phyloP scores from a whole-genome alignment of 768 basidiomycete species.

The Phylloporus sp. region DNA sequence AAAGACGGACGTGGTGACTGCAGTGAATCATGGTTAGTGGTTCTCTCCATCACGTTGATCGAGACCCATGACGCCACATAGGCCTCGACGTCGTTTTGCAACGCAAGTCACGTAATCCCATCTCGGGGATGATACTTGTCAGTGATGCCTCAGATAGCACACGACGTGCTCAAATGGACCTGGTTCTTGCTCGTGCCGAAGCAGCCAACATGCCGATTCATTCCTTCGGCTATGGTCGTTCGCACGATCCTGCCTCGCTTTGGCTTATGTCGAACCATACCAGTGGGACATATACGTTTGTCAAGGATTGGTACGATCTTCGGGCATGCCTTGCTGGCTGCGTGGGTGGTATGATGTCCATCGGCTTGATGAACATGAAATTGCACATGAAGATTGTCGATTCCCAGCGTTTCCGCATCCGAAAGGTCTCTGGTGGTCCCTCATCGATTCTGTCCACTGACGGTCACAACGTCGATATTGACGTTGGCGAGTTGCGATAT shows the following conservation, averaged over 20 bases:
- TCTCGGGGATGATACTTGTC: conserved; percentile 89
- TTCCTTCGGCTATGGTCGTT: conserved; percentile 93
- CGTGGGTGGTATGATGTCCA: conserved; percentile 95
- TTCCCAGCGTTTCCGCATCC: conserved; percentile 83
- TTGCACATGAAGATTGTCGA: conserved; percentile 94
- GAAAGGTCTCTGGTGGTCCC: conserved; percentile 91
- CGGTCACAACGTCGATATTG: conserved; percentile 92
- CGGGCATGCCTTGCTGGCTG: conserved; percentile 90
- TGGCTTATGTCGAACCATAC: conserved; percentile 99
- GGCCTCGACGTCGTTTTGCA: conserved; percentile 93
- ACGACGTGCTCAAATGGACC: conserved; percentile 94
- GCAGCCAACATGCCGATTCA: conserved; percentile 97
- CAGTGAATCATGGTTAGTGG: conserved; percentile 84
- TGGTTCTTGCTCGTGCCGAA: conserved; percentile 94
- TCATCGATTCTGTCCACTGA: conserved; percentile 84
- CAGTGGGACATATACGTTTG: conserved; percentile 94
- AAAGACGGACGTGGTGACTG: conserved; percentile 95
- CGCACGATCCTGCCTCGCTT: conserved; percentile 94
- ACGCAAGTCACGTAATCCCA: conserved; percentile 85
- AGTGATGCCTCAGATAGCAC: conserved; percentile 92
- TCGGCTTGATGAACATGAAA: conserved; percentile 90
- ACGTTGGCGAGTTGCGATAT: conserved; percentile 89
- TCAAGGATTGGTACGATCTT: conserved; percentile 97
- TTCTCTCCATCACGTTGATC: background rate
- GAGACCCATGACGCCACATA: conserved; percentile 23